phyloP scores from a whole-genome alignment of 768 basidiomycete species.

The Tricholoma bakamatsutake region DNA sequence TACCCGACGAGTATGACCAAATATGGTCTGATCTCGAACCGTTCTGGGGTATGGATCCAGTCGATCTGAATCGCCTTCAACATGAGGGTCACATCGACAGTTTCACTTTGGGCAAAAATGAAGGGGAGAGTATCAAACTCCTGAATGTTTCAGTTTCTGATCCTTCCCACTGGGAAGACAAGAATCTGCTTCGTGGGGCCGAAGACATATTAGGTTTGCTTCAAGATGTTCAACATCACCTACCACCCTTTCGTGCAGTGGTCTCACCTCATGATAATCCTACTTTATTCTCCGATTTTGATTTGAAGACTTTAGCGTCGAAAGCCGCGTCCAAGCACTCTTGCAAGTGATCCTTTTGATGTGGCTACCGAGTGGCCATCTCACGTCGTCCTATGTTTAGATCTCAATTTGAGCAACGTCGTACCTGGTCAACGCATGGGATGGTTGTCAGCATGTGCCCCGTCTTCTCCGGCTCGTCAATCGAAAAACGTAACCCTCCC shows the following conservation, averaged over 20 bases:
- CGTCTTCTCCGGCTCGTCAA: no score
- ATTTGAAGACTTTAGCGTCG: conserved; percentile 1
- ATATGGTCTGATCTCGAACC: conserved; percentile 38
- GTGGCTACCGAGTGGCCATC: no score
- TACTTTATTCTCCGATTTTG: conserved; percentile 18
- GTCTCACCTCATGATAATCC: conserved; percentile 31
- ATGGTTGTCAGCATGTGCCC: no score
- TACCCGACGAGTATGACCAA: conserved; percentile 47
- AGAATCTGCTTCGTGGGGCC: conserved; percentile 15
- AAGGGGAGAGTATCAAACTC: conserved; percentile 10
- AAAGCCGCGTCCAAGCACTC: no score
- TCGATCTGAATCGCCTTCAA: conserved; percentile 23
- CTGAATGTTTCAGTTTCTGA: conserved; percentile 12
- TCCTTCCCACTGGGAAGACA: conserved; percentile 9
- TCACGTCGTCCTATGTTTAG: no score
- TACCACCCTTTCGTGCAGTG: conserved; percentile 33
- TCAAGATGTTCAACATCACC: conserved; percentile 21
- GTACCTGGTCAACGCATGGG: no score
- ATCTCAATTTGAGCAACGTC: no score
- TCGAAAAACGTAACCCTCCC: no score
- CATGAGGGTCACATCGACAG: conserved; percentile 26
- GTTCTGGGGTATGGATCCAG: conserved; percentile 36
- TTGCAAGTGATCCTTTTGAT: no score
- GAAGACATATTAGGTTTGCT: conserved; percentile 13
- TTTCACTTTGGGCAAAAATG: conserved; percentile 29